phyloP scores from a whole-genome alignment of 305 asterid genomes.

The Striga hermonthica region DNA sequence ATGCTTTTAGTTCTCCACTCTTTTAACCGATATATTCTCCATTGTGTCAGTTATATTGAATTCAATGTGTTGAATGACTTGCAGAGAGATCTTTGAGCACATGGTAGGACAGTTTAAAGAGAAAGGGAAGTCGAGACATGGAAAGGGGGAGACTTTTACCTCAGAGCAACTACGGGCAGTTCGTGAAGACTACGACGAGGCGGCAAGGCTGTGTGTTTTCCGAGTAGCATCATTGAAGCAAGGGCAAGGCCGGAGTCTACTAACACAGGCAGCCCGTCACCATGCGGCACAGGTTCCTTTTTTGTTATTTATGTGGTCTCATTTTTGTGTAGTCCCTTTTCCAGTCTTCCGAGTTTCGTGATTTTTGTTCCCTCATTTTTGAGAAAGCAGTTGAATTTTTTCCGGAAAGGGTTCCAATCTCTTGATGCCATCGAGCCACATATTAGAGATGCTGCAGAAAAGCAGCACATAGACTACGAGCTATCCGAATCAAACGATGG shows the following conservation, averaged over 20 bases:
- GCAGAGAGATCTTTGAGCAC: conserved; percentile 71
- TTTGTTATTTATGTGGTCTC: conserved; percentile 25
- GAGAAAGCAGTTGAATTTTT: conserved; percentile 59
- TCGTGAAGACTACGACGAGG: conserved; percentile 79
- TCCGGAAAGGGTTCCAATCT: conserved; percentile 73
- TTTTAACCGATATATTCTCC: conserved; percentile 14
- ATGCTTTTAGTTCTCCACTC: conserved; percentile 17
- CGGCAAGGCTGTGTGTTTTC: conserved; percentile 74
- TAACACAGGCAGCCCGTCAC: conserved; percentile 88
- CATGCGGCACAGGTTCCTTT: conserved; percentile 75
- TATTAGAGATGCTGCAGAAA: conserved; percentile 62
- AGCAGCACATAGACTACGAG: conserved; percentile 73
- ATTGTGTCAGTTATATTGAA: conserved; percentile 21
- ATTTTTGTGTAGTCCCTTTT: conserved; percentile 9
- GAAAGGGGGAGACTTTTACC: conserved; percentile 67
- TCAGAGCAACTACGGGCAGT: conserved; percentile 64
- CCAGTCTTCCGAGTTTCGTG: conserved; percentile 12
- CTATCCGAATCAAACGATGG: conserved; percentile 54
- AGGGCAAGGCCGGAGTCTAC: conserved; percentile 76
- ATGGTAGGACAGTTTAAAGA: conserved; percentile 65
- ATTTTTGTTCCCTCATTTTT: conserved; percentile 26
- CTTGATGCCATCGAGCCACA: conserved; percentile 80
- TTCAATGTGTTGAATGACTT: conserved; percentile 34
- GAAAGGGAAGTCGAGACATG: conserved; percentile 59
- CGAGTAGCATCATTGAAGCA: conserved; percentile 84